Conservation (phyloP, 371 early-diverging fungal species). For the Lichtheimia ornata region DNA sequence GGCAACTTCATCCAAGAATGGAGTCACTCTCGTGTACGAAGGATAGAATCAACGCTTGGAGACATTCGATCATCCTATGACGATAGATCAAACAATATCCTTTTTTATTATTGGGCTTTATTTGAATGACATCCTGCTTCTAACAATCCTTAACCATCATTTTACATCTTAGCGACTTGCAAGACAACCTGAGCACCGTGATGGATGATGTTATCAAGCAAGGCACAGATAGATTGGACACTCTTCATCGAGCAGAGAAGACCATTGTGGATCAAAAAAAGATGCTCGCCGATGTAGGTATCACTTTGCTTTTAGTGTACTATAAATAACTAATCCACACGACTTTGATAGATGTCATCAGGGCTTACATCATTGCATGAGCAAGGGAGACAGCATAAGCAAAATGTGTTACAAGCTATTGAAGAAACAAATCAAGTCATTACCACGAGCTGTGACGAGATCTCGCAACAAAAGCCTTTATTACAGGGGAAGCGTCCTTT, state of each 20-base stretch:
- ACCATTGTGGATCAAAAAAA: not conserved
- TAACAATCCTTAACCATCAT: conserved; percentile 2
- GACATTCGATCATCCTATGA: conserved; percentile 1
- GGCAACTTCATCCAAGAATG: conserved; percentile 9
- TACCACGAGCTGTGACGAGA: conserved; percentile 7
- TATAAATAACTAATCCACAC: not conserved
- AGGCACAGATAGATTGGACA: not conserved
- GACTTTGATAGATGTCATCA: not conserved
- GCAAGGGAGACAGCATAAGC: conserved; percentile 3
- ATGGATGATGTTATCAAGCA: conserved; percentile 1
- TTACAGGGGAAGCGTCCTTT: not conserved
- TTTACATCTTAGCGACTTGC: conserved; percentile 3
- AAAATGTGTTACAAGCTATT: conserved; percentile 1
- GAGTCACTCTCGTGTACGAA: conserved; percentile 9
- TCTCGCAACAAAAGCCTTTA: not conserved
- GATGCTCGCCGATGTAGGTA: not conserved
- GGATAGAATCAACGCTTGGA: conserved; percentile 1
- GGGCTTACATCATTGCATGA: not conserved
- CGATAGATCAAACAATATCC: conserved; percentile 9
- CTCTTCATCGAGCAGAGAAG: not conserved
- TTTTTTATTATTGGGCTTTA: not conserved
- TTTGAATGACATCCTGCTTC: not conserved
- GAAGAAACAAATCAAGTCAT: not conserved
- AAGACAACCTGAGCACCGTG: not conserved
- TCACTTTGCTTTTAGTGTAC: not conserved